phyloP scores from a whole-genome alignment of 257 asterid species.

The Ligustrum vulgare region DNA sequence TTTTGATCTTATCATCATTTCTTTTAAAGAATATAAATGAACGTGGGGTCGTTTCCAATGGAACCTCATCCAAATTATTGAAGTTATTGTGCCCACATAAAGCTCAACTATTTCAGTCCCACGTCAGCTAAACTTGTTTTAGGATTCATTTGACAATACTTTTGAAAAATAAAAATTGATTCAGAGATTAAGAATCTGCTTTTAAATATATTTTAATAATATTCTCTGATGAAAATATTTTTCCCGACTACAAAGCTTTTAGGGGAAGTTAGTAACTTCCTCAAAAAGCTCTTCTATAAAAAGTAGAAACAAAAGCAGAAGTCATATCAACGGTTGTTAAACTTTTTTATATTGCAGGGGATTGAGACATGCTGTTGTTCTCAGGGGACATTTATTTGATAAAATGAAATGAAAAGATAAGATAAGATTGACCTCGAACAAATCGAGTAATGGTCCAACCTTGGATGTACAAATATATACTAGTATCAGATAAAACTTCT shows the following conservation, averaged over 20 bases:
- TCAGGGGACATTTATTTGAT: background rate
- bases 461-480: background rate
- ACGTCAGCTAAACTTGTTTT: too few relatives aligned
- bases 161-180: too few relatives aligned
- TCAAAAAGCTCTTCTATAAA: too few relatives aligned
- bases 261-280: too few relatives aligned
- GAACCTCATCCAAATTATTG: background rate
- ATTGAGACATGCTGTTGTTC: background rate
- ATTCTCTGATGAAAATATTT: too few relatives aligned
- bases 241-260: too few relatives aligned
- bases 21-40: background rate
- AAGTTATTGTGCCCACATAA: too few relatives aligned
- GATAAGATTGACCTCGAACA: background rate
- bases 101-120: too few relatives aligned
- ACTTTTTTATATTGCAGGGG: background rate
- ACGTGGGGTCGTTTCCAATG: background rate
- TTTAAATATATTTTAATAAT: too few relatives aligned
- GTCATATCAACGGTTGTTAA: background rate
- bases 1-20: background rate
- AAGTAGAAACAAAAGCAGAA: too few relatives aligned
- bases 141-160: too few relatives aligned
- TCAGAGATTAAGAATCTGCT: too few relatives aligned
- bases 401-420: background rate
- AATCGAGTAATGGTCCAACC: background rate
- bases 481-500: background rate